These are phyloP conservation scores for Ascomycota sp. DNA, from an alignment of 2,329 filamentous ascomycete genomes.

Conservation along the genomic window DNA sequence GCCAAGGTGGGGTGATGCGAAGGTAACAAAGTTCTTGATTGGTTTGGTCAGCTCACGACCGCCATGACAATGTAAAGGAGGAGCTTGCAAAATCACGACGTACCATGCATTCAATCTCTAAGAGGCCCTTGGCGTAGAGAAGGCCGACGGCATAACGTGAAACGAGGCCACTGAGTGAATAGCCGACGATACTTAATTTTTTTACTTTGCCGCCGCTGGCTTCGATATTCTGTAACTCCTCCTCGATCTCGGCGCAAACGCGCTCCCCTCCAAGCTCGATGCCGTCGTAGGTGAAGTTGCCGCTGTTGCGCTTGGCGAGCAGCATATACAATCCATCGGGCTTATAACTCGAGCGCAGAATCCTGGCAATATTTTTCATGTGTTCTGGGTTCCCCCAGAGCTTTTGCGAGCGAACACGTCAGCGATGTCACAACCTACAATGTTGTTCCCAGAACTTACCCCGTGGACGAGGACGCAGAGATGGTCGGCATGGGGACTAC, in stretches of 20 bases:
- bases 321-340: constrained; percentile 46
- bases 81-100: constrained; percentile 2
- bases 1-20: constrained; percentile 68
- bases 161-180: constrained; percentile 72
- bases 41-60: constrained; percentile 2
- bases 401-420: constrained; percentile 10
- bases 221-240: constrained; percentile 33
- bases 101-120: constrained; percentile 60
- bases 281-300: constrained; percentile 49
- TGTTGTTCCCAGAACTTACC: constrained; percentile 20
- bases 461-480: constrained; percentile 60
- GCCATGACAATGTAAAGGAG: neutral
- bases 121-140: constrained; percentile 55
- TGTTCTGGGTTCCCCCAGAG: constrained; percentile 64
- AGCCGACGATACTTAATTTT: constrained; percentile 72
- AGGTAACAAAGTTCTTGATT: constrained; percentile 74
- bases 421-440: neutral
- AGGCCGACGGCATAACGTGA: constrained; percentile 71
- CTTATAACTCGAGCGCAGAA: constrained; percentile 36
- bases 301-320: constrained; percentile 48
- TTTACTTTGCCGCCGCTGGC: constrained; percentile 45
- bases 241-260: constrained; percentile 43
- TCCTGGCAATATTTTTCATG: constrained; percentile 43
- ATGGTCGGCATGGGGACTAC: constrained; percentile 36
- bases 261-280: constrained; percentile 46